phyloP scores from a whole-genome alignment of 2,329 filamentous ascomycete genomes.

The Alternaria angustiovoidea region DNA sequence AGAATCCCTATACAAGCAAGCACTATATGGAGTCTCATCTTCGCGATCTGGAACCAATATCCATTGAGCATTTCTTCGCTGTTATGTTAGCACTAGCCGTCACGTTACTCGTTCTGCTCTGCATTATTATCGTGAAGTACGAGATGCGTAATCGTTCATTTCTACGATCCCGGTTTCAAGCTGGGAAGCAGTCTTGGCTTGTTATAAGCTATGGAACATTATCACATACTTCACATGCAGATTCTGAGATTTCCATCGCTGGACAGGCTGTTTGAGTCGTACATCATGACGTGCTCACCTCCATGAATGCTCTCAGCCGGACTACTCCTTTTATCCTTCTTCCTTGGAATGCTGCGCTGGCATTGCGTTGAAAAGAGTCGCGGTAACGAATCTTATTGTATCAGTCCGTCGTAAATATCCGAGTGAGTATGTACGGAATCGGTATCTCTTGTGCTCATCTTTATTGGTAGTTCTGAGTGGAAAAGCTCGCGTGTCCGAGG shows the following conservation, averaged over 20 bases:
- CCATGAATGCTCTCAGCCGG: too few species aligned
- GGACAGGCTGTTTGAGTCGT: not conserved
- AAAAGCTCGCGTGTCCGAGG: not conserved
- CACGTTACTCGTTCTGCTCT: not conserved
- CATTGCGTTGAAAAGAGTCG: not conserved
- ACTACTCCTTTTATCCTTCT: not conserved
- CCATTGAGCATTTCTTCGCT: not conserved
- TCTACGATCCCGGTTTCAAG: not conserved
- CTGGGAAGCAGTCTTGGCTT: not conserved
- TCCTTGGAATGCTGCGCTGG: not conserved
- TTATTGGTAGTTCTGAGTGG: not conserved
- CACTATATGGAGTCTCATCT: not conserved
- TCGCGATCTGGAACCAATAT: not conserved
- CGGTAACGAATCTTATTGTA: not conserved
- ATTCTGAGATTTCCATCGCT: not conserved
- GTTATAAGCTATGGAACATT: not conserved
- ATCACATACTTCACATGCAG: not conserved
- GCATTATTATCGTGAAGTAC: not conserved
- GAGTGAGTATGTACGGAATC: not conserved
- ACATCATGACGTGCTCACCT: not conserved
- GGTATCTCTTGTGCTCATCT: not conserved
- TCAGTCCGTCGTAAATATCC: not conserved
- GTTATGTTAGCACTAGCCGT: not conserved
- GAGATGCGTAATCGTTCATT: not conserved
- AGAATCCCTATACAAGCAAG: not conserved